Evolutionary conservation across 2,329 filamentous ascomycete species (phyloP).

Genomic region (Fusarium graminum): DNA sequence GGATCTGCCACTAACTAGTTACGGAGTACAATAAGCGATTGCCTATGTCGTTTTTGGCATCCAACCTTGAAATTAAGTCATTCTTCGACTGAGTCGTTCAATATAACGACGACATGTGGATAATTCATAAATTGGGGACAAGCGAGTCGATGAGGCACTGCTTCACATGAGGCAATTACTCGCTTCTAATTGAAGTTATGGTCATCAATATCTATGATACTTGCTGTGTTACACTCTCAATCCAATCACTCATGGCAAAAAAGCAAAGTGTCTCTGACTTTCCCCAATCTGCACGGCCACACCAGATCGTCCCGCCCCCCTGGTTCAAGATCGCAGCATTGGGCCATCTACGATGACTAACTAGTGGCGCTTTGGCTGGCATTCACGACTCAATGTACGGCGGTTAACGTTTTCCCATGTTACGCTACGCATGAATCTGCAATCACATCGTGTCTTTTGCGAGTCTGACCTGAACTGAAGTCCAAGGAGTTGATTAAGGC

Average conservation of each 20-base stretch:
- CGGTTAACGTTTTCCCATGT: constrained; percentile 36
- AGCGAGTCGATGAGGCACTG: neutral
- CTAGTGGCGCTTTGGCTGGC: constrained; percentile 15
- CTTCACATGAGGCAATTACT: constrained; percentile 1
- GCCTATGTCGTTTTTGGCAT: neutral
- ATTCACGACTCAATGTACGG: constrained; percentile 27
- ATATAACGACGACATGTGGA: neutral
- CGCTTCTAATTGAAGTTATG: neutral
- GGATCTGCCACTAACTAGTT: neutral
- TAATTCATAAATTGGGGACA: constrained; percentile 1
- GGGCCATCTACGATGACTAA: constrained; percentile 28
- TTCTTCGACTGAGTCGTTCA: neutral
- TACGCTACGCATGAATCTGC: constrained; percentile 19
- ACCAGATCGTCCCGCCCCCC: constrained; percentile 44
- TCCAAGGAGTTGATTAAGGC: neutral
- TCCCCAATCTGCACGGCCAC: constrained; percentile 34
- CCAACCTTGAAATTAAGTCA: neutral
- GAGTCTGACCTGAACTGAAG: constrained; percentile 10
- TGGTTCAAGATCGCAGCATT: constrained; percentile 41
- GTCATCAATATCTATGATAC: constrained; percentile 26
- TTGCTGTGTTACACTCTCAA: constrained; percentile 15
- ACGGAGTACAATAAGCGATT: neutral
- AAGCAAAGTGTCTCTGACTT: constrained; percentile 23
- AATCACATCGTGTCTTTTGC: constrained; percentile 18
- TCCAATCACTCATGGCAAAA: constrained; percentile 21